Evolutionary conservation across 164 flowering plant genomes (phyloP), one percentile per base, ranked within the genome.

Genomic region (Warburgia ugandensis): DNA sequence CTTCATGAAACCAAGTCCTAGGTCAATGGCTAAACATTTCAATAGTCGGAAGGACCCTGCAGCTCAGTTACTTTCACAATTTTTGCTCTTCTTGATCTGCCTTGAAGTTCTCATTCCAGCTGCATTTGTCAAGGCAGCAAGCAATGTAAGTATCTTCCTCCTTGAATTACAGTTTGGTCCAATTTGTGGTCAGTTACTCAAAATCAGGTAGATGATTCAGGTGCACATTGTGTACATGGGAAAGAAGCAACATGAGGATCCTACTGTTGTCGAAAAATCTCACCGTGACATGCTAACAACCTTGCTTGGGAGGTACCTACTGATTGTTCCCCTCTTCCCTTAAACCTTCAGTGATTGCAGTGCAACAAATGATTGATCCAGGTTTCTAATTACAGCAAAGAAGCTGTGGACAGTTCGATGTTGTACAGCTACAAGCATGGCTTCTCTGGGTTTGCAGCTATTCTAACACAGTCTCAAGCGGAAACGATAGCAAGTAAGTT

Each of bases 361-460:
- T 9, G 11, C 12, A 22, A 4, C 26, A 3, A 5, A 19, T 21
- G 9, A 1, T 43, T 43, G 10, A 19, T 20, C 5, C 11, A 0
- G 1, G 11, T 5, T 43, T 43, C 12, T n/a, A 21, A n/a, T 6
- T 67, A 37, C 69, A 76, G 84, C 63, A 64, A 73, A 48, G 66
- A 76, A 42, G 53, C 52, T 2, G 75, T 75, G 9, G 28, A 40
- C 33, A 45, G 31, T 25, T 64, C 59, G 2, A 62, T 79, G 38
- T 35, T 79, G 31, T 76, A 76, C 57, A 70, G 69, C 38, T 79
- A 76, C 41, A 72, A 52, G 62, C 79, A 79, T 65, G 79, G 77
- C 25, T 76, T 79, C 41, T 74, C 79, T 14, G 79, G 81, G 3
- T 79, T 76, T 65, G 81, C 81, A 1, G 81, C 77, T 16, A 70